Percentiles rank a stretch among this genome's conserved stretches.
Evolutionary conservation across 1,139 yeast species (phyloP).

Genomic region (Kodamaea suecica): DNA sequence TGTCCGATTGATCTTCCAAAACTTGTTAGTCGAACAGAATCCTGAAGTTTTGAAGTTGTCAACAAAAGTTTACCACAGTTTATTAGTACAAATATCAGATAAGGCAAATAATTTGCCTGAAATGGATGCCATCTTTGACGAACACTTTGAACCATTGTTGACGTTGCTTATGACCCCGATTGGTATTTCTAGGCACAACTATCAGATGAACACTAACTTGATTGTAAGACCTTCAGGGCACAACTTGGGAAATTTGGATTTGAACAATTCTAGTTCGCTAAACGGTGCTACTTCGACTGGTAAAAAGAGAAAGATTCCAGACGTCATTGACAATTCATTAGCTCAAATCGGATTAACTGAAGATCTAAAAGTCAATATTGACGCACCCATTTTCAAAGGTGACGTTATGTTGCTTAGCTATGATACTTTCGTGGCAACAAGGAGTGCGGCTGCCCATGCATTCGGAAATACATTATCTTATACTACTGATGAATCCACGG

Average conservation of each 20-base stretch:
- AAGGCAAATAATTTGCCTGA: constrained; percentile 24
- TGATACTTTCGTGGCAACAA: constrained; percentile 71
- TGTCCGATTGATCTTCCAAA: constrained; percentile 78
- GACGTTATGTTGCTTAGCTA: constrained; percentile 84
- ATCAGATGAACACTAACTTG: constrained; percentile 72
- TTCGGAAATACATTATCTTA: constrained; percentile 68
- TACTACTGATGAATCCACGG: constrained; percentile 38
- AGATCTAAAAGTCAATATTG: constrained; percentile 74
- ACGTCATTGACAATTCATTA: constrained; percentile 14
- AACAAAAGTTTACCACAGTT: constrained; percentile 54
- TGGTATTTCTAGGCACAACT: constrained; percentile 87
- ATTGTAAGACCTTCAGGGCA: constrained; percentile 81
- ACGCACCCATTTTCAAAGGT: constrained; percentile 88
- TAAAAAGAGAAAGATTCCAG: constrained; percentile 34
- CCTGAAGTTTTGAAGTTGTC: constrained; percentile 66
- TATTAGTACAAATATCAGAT: constrained; percentile 47
- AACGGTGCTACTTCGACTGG: constrained; percentile 15
- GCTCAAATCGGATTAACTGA: constrained; percentile 52
- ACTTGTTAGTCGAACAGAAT: constrained; percentile 85
- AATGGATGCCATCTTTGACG: constrained; percentile 47
- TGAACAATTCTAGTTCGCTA: constrained; percentile 19
- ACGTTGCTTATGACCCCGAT: constrained; percentile 86
- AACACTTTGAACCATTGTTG: constrained; percentile 61
- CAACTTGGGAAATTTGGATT: constrained; percentile 34
- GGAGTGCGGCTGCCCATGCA: constrained; percentile 73